A percentile compares a stretch with the other conserved stretches of the same genome.
Evolutionary conservation across 495 filamentous ascomycete genomes (phyloP).

Genomic region (Daldinia childiae): DNA sequence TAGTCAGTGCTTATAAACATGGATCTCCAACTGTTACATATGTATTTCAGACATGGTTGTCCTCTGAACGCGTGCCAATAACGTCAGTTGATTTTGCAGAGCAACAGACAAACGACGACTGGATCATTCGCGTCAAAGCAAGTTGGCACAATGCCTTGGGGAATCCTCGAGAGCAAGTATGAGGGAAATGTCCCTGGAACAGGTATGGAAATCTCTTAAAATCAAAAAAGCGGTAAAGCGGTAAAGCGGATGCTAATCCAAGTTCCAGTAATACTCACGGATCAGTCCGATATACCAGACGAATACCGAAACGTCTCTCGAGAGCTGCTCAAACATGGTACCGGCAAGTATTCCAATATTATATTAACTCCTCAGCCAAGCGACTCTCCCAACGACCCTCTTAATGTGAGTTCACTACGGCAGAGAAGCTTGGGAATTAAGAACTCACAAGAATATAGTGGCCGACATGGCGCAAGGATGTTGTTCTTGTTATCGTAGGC

Average conservation of each 20-base stretch:
- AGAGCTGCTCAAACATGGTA: constrained; percentile 60
- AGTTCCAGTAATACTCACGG: constrained; percentile 53
- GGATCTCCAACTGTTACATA: constrained; percentile 22
- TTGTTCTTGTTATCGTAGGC: constrained; percentile 63
- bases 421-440: constrained; percentile 1
- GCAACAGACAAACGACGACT: background rate
- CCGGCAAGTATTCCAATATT: constrained; percentile 55
- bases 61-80: background rate
- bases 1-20: constrained; percentile 32
- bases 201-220: constrained; percentile 44
- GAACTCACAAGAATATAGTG: constrained; percentile 49
- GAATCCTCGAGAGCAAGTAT: constrained; percentile 47
- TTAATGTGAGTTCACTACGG: constrained; percentile 51
- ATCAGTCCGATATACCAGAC: constrained; percentile 55
- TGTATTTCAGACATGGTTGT: constrained; percentile 20
- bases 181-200: constrained; percentile 61
- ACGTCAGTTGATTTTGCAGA: constrained; percentile 3
- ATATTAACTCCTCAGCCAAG: constrained; percentile 65
- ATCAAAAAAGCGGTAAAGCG: constrained; percentile 4
- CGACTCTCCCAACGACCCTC: constrained; percentile 64
- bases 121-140: constrained; percentile 10
- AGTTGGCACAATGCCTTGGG: constrained; percentile 44
- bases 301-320: constrained; percentile 54
- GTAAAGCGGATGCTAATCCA: constrained; percentile 17
- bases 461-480: constrained; percentile 64